Evolutionary conservation across 495 filamentous ascomycete genomes (phyloP), one percentile per base, ranked within the genome.

Genomic region (Staphylotrichum longicolle): DNA sequence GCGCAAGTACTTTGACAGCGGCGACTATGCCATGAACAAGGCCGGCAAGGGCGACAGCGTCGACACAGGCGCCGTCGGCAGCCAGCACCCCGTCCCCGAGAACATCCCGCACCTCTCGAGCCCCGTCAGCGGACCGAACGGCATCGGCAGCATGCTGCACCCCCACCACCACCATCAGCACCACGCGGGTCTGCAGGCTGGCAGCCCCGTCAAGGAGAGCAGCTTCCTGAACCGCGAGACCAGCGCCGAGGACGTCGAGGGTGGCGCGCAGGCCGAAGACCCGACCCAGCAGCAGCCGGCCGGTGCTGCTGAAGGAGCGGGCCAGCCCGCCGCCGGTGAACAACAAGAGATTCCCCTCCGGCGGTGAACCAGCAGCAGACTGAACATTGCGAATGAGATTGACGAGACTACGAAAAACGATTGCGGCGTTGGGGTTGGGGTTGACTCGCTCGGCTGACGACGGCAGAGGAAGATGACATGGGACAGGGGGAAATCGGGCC

Each of bases 1-100:
- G 74, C 93, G 95, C 77, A 98, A 98, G 80, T 98, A 97, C 79
- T 98, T 98, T 76, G 94, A 98, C 82, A 91, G 88, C 56, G 93
- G 93, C 68, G 93, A 98, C 78, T 98, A 98, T 66, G 95, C 94
- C 70, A 88, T 98, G 78, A 93, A 89, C 76, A 98, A 98, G 82
- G 95, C 94, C 49, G 94, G 95, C 74, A 98, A 98, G 77, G 91
- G 91, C 72, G 89, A 92, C 62, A 90, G 94, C 72, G 88, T 93
- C 68, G 94, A 93, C 70, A 91, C 95, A 40, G 94, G 93, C 73
- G 88, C 86, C 72, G 90, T 98, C 72, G 94, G 94, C 66, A 90
- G 88, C 64, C 88, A 95, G 74, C 94, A 98, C 75, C 94, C 94
- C 37, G 85, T 92, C 53, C 94, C 94, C 58, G 93, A 98, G 75